phyloP scores from a whole-genome alignment of 164 flowering plant genomes.

The Sedum album region DNA sequence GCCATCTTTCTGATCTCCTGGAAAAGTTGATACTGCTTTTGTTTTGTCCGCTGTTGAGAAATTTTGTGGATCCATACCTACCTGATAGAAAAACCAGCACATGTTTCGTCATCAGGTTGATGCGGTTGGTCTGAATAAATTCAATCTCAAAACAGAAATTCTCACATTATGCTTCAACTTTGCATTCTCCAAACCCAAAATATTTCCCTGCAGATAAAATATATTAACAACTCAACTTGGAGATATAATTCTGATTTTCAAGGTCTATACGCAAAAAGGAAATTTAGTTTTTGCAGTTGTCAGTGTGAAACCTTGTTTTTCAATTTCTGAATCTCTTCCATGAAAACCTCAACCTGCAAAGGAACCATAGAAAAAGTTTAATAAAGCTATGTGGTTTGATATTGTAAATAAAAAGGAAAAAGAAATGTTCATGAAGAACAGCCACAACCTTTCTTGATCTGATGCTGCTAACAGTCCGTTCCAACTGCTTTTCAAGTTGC shows the following conservation, averaged over 20 bases:
- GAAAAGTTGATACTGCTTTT: background rate
- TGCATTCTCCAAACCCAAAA: background rate
- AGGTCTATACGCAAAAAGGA: no score
- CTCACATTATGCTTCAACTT: background rate
- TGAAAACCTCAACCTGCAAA: background rate
- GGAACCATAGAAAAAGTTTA: background rate
- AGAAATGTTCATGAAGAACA: background rate
- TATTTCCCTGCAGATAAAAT: background rate
- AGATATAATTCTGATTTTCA: background rate
- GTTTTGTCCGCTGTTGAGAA: background rate
- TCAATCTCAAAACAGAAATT: background rate
- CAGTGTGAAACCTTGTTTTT: background rate
- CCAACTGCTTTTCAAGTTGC: slow-evolving; percentile 1
- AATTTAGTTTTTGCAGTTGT: background rate
- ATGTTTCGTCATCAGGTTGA: background rate
- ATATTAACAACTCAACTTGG: background rate
- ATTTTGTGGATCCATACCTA: background rate
- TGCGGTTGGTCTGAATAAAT: background rate
- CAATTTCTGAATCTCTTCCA: background rate
- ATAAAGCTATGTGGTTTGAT: background rate
- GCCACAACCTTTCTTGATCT: background rate
- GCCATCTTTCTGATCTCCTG: background rate
- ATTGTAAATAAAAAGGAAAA: background rate
- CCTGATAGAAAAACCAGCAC: background rate
- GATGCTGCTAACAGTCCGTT: background rate